phyloP scores from a whole-genome alignment of 441 rosid species.

The Adansonia gregorii region DNA sequence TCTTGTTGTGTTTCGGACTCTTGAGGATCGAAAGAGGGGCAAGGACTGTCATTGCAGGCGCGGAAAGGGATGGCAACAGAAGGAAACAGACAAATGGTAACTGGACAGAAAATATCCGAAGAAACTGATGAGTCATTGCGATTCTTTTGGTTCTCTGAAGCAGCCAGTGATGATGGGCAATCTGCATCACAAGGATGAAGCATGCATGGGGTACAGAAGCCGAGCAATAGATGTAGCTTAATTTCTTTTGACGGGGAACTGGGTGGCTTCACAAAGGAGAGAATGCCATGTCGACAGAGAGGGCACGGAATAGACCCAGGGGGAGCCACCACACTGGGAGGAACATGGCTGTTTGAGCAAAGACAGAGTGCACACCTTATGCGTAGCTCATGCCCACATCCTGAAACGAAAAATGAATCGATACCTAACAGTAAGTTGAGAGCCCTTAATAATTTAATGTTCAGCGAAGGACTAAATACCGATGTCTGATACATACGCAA shows the following conservation, averaged over 20 bases:
- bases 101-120: constrained; percentile 85
- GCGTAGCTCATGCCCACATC: constrained; percentile 90
- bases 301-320: constrained; percentile 95
- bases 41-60: constrained; percentile 81
- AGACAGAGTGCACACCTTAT: constrained; percentile 92
- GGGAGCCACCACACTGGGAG: constrained; percentile 64
- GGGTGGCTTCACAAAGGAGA: constrained; percentile 71
- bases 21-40: constrained; percentile 76
- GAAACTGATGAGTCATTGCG: constrained; percentile 72
- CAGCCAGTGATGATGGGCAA: constrained; percentile 46
- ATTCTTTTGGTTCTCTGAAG: constrained; percentile 63
- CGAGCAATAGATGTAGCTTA: constrained; percentile 73
- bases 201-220: constrained; percentile 90
- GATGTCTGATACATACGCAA: neutral
- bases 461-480: neutral
- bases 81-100: constrained; percentile 93
- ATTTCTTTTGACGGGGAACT: constrained; percentile 67
- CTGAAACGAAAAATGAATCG: constrained; percentile 43
- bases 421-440: neutral
- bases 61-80: constrained; percentile 83
- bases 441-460: neutral
- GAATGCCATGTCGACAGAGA: constrained; percentile 85
- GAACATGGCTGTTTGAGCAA: constrained; percentile 78
- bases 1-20: constrained; percentile 48
- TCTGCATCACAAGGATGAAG: constrained; percentile 69